phyloP scores from a whole-genome alignment of 768 basidiomycete species.

The Tulasnella sp. region DNA sequence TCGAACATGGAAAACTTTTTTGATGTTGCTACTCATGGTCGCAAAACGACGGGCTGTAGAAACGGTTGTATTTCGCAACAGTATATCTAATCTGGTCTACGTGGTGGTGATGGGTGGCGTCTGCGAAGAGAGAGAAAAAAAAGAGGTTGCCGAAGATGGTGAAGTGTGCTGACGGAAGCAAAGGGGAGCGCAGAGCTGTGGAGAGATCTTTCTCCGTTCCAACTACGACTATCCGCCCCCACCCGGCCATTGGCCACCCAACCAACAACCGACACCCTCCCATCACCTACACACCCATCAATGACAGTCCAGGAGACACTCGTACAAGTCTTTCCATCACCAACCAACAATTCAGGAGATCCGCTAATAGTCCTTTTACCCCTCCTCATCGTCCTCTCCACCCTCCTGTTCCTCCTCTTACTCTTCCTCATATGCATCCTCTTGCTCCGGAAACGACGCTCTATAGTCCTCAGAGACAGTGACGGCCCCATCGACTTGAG shows the following conservation, averaged over 20 bases:
- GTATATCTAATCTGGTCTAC: background rate
- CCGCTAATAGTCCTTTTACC: slow-evolving; percentile 84
- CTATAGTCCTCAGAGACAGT: slow-evolving; percentile 71
- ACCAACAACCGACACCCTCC: background rate
- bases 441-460: slow-evolving; percentile 66
- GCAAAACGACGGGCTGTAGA: background rate
- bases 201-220: background rate
- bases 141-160: background rate
- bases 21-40: background rate
- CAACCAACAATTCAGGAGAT: background rate
- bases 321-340: background rate
- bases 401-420: slow-evolving; percentile 85
- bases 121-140: background rate
- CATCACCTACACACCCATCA: background rate
- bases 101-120: background rate
- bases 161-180: background rate
- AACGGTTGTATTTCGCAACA: background rate
- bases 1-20: background rate
- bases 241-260: background rate
- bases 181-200: background rate
- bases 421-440: slow-evolving; percentile 87
- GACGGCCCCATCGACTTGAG: slow-evolving; percentile 93
- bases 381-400: slow-evolving; percentile 85
- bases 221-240: background rate
- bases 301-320: background rate